Base-by-base conservation (phyloP, 306 rosid species). In the Vigna nakashimae region DNA sequence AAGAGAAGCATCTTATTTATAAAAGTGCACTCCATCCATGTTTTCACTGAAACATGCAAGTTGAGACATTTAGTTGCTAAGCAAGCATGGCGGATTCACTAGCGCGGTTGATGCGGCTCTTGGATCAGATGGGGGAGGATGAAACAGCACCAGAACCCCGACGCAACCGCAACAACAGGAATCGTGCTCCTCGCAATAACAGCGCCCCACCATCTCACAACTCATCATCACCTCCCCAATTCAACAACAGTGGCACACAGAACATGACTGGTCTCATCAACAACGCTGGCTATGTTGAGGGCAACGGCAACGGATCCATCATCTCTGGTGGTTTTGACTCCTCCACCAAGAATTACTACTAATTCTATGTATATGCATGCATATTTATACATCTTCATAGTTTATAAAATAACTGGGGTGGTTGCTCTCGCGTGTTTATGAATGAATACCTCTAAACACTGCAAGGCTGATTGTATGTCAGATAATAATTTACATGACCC, bases 231-330 rank as follows among this genome's bases (percentile, higher is more conserved):
- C 43, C 79, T 4, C 7, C n/a, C 5, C 16, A 45, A 45, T n/a
- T 53, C 15, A 13, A 15, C 63, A 63, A 76, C 32, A 14, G 50
- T 0, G 82, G 86, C 32, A 46, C 71, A 28, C 86, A 48, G 11
- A 38, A 64, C 58, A 56, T 77, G 75, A 24, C 28, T 9, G 86
- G 79, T 72, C 82, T 65, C 49, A 71, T 77, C 24, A 77, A 82
- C 79, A 82, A 82, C 71, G 9, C 71, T 8, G 86, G 86, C 46
- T 71, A 48, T 50, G 68, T 46, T 18, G 0, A 34, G 16, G 86
- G 86, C 32, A 46, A 82, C 30, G 79, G 79, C 70, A 82, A 82
- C 43, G 86, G 82, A 56, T 34, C 65, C 50, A 22, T 82, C 71
- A 4, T 82, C 65, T 36, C 36, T 34, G 86, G 86, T 7, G 7